Evolutionary conservation across 2,329 filamentous ascomycete species (phyloP).

Genomic region (Grosmannia serpens): DNA sequence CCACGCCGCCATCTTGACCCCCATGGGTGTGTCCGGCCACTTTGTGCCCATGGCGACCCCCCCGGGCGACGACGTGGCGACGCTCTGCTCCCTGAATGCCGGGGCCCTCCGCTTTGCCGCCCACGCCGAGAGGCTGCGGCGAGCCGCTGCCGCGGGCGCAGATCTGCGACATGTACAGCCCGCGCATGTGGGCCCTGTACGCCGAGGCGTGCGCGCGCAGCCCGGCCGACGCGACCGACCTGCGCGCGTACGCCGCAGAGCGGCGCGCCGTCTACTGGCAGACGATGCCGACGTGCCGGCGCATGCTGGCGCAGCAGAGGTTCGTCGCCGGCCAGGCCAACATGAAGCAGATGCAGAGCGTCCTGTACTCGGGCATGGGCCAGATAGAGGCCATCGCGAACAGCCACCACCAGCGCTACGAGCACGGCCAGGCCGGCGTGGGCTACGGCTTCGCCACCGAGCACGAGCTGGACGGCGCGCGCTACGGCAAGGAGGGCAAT

Average conservation of each 20-base stretch:
- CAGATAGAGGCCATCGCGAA: not conserved
- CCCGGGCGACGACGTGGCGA: conserved; percentile 9
- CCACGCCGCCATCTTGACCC: conserved; percentile 20
- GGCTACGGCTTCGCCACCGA: conserved; percentile 5
- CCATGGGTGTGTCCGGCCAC: conserved; percentile 18
- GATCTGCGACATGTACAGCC: conserved; percentile 26
- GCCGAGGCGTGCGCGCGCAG: conserved; percentile 15
- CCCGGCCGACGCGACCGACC: conserved; percentile 12
- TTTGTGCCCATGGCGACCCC: conserved; percentile 17
- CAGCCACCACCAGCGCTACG: too few relatives aligned
- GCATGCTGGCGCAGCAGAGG: conserved; percentile 1
- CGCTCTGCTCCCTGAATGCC: conserved; percentile 23
- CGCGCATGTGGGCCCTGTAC: conserved; percentile 24
- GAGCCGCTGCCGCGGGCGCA: too few relatives aligned
- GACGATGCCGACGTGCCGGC: conserved; percentile 18
- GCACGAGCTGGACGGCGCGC: conserved; percentile 5
- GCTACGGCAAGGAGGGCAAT: conserved; percentile 2
- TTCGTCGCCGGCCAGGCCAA: not conserved
- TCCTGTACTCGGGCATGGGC: not conserved
- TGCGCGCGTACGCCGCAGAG: conserved; percentile 18
- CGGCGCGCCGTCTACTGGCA: conserved; percentile 20
- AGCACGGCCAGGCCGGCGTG: conserved; percentile 4
- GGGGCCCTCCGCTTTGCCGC: conserved; percentile 17
- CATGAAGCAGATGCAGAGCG: not conserved
- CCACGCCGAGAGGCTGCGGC: not conserved